Percentiles rank a stretch among this genome's conserved stretches.
Conservation (phyloP, 2,329 filamentous ascomycete species). For the Chalara sp. region DNA sequence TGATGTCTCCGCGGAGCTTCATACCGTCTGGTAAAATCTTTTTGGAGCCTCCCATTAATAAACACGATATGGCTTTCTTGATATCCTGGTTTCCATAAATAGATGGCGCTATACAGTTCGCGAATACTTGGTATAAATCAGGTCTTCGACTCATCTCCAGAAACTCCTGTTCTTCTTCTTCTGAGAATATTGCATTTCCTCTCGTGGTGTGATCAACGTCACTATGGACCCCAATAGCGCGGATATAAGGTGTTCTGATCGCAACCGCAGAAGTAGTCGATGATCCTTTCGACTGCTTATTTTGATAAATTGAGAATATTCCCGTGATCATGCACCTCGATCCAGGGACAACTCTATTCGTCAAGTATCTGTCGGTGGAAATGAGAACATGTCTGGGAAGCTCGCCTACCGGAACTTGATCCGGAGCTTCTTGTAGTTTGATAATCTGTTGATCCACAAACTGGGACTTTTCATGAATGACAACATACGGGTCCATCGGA, state of each 20-base stretch:
- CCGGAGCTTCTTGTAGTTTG: constrained; percentile 94
- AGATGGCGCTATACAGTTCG: constrained; percentile 89
- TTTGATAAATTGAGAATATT: constrained; percentile 96
- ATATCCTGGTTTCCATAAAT: constrained; percentile 96
- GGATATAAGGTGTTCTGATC: constrained; percentile 89
- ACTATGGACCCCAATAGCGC: constrained; percentile 85
- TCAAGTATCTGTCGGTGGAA: constrained; percentile 91
- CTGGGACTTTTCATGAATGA: constrained; percentile 85
- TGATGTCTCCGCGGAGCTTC: constrained; percentile 96
- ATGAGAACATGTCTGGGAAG: constrained; percentile 90
- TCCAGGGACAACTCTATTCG: constrained; percentile 91
- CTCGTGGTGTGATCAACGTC: constrained; percentile 87
- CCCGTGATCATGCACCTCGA: constrained; percentile 94
- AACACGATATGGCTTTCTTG: constrained; percentile 93
- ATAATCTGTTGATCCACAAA: constrained; percentile 98
- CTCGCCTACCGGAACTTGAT: constrained; percentile 95
- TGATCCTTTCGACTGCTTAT: constrained; percentile 75
- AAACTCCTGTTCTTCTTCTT: constrained; percentile 97
- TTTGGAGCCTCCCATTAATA: constrained; percentile 91
- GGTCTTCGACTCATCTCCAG: constrained; percentile 81
- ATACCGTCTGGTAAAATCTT: constrained; percentile 97
- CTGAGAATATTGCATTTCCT: constrained; percentile 75
- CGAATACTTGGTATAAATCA: constrained; percentile 87
- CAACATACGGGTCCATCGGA: constrained; percentile 90
- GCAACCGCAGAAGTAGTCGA: constrained; percentile 75